phyloP scores from a whole-genome alignment of 2,329 filamentous ascomycete genomes.

The Aspergillus hortae region DNA sequence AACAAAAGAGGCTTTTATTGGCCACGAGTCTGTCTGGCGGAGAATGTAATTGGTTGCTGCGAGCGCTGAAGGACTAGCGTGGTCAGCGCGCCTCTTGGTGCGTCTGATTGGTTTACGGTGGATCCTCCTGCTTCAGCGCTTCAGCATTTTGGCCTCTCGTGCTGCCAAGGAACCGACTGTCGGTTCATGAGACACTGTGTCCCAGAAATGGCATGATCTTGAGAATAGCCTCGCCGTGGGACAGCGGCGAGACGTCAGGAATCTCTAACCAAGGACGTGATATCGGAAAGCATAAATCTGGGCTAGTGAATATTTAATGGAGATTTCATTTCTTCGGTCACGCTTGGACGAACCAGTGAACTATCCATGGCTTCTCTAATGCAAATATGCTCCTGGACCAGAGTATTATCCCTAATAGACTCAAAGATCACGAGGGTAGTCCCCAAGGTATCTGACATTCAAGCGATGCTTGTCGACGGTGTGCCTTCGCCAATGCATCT shows the following conservation, averaged over 20 bases:
- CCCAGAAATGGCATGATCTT: slow-evolving; percentile 1
- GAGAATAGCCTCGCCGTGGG: neutral
- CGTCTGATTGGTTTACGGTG: slow-evolving; percentile 1
- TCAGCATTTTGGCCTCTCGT: neutral
- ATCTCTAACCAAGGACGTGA: neutral
- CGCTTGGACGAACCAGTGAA: neutral
- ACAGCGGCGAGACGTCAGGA: neutral
- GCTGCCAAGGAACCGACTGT: neutral
- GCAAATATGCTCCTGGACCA: neutral
- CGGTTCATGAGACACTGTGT: slow-evolving; percentile 1
- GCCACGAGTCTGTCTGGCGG: neutral
- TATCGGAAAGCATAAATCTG: neutral
- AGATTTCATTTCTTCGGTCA: neutral
- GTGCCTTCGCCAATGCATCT: slow-evolving; percentile 4
- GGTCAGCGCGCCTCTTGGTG: neutral
- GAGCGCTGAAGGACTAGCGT: slow-evolving; percentile 1
- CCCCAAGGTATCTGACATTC: slow-evolving; percentile 2
- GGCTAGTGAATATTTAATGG: neutral
- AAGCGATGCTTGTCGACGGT: slow-evolving; percentile 4
- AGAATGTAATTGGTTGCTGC: neutral
- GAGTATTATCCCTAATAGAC: slow-evolving; percentile 4
- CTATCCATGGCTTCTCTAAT: neutral
- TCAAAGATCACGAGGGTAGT: neutral
- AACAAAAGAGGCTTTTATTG: neutral
- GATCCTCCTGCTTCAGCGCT: slow-evolving; percentile 1